These are phyloP conservation scores for Hymenochaete sp. DNA, from an alignment of 1,284 basidiomycete genomes.

Conservation along the genomic window DNA sequence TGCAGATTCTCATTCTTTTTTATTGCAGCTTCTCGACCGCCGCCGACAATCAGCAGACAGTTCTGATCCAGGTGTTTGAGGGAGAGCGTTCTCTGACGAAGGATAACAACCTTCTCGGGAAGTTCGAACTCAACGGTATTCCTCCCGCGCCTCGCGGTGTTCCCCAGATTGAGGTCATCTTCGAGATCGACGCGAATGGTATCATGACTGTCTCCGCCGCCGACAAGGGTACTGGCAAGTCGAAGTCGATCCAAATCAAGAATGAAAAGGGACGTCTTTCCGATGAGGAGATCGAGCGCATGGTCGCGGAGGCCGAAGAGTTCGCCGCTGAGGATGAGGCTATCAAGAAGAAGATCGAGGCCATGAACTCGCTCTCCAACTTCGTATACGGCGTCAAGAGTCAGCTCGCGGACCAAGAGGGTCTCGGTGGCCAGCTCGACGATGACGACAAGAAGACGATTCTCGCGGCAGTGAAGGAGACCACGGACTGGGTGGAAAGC, in stretches of 20 bases:
- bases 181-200: constrained; percentile 92
- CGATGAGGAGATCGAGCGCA: constrained; percentile 84
- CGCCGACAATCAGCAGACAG: constrained; percentile 89
- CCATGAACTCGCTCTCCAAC: constrained; percentile 69
- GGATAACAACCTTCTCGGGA: constrained; percentile 97
- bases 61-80: constrained; percentile 88
- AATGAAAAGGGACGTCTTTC: constrained; percentile 81
- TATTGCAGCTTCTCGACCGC: constrained; percentile 80
- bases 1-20: background rate
- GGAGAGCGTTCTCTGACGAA: constrained; percentile 93
- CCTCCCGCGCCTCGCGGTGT: constrained; percentile 94
- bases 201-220: constrained; percentile 83
- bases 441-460: constrained; percentile 88
- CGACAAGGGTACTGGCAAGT: constrained; percentile 92
- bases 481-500: constrained; percentile 85
- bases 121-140: constrained; percentile 89
- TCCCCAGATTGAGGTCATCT: constrained; percentile 90
- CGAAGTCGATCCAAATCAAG: constrained; percentile 81
- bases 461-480: constrained; percentile 77
- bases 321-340: constrained; percentile 82
- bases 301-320: constrained; percentile 89
- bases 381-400: constrained; percentile 81
- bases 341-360: constrained; percentile 82
- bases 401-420: constrained; percentile 80
- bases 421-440: constrained; percentile 83